These are phyloP conservation scores for Benincasa hispida DNA, from an alignment of 306 rosid genomes.

Conservation along the genomic window DNA sequence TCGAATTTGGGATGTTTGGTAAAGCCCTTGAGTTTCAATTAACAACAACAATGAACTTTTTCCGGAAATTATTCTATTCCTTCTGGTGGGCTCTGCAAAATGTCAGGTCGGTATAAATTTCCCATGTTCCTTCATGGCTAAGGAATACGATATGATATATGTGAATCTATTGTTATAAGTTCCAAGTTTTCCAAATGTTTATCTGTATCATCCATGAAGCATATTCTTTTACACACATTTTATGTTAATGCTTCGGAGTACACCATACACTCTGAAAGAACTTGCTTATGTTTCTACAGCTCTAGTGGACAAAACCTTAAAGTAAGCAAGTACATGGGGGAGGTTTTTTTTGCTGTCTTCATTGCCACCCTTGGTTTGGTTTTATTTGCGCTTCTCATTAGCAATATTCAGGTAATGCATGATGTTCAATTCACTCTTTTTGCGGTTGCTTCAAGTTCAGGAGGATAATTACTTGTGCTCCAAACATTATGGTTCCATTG, in stretches of 20 bases:
- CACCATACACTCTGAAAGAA: neutral
- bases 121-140: neutral
- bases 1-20: constrained; percentile 56
- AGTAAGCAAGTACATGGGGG: constrained; percentile 46
- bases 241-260: neutral
- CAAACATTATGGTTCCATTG: neutral
- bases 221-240: neutral
- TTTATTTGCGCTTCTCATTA: constrained; percentile 65
- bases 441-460: neutral
- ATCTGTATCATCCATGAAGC: neutral
- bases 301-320: constrained; percentile 71
- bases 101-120: constrained; percentile 38
- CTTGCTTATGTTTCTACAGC: constrained; percentile 25
- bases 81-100: constrained; percentile 94
- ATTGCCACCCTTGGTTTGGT: constrained; percentile 62
- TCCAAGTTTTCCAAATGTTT: neutral
- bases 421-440: neutral
- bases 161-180: neutral
- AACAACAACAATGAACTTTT: constrained; percentile 22
- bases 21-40: constrained; percentile 41
- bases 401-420: constrained; percentile 73
- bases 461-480: neutral
- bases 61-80: constrained; percentile 50
- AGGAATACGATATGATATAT: neutral
- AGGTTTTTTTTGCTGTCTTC: constrained; percentile 50